Evolutionary conservation across 495 filamentous ascomycete species (phyloP).

Genomic region (Aspergillus diversus): DNA sequence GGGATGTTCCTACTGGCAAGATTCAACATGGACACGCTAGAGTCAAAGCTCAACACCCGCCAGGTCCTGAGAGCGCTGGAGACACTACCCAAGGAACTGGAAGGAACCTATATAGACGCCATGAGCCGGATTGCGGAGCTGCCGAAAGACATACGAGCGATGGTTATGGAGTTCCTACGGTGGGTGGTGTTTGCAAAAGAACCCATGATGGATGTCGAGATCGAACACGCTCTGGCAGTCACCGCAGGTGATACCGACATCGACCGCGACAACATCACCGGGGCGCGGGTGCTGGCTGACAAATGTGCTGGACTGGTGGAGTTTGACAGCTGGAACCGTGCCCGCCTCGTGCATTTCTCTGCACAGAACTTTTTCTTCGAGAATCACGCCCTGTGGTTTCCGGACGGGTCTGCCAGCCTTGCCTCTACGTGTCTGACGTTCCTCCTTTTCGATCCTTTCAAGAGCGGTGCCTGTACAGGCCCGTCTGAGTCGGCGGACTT

Average conservation of each 20-base stretch:
- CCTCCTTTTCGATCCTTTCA: slow-evolving; percentile 10
- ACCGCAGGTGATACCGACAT: slow-evolving; percentile 6
- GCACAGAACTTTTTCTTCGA: slow-evolving; percentile 12
- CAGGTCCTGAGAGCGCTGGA: slow-evolving; percentile 8
- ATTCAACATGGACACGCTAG: slow-evolving; percentile 20
- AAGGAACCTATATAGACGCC: slow-evolving; percentile 16
- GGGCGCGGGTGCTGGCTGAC: slow-evolving; percentile 8
- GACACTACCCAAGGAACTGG: slow-evolving; percentile 15
- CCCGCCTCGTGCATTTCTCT: slow-evolving; percentile 10
- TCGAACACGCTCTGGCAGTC: slow-evolving; percentile 16
- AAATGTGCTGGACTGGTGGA: slow-evolving; percentile 19
- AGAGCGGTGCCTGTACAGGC: slow-evolving; percentile 10
- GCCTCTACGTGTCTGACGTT: slow-evolving; percentile 9
- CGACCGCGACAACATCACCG: slow-evolving; percentile 15
- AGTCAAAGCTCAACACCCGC: slow-evolving; percentile 14
- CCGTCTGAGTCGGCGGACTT: slow-evolving; percentile 13
- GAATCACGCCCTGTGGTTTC: slow-evolving; percentile 8
- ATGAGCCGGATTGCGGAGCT: slow-evolving; percentile 11
- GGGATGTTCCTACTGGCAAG: slow-evolving; percentile 19
- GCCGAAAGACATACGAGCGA: background rate
- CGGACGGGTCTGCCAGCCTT: background rate
- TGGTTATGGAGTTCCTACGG: slow-evolving; percentile 13
- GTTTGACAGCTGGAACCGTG: slow-evolving; percentile 14
- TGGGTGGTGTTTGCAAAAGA: slow-evolving; percentile 16
- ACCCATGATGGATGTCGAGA: slow-evolving; percentile 2